Conservation (phyloP, 192 early-diverging fungal genomes). For the Phlyctochytrium arcticum region DNA sequence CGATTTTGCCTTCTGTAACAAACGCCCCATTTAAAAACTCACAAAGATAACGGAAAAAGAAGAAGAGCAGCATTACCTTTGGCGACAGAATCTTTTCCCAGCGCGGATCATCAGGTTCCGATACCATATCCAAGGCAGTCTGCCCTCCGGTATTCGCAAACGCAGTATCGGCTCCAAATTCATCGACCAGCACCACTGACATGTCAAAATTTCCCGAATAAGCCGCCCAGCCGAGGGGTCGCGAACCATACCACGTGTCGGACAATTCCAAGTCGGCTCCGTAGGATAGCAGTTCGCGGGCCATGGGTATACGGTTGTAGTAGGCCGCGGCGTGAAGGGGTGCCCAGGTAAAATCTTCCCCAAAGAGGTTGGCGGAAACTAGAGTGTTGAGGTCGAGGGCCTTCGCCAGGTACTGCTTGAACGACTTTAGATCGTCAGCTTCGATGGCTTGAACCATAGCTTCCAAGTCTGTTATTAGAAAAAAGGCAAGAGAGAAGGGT, state of each 20-base stretch:
- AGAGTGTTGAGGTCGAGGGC: slow-evolving; percentile 38
- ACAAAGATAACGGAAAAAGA: too few species aligned
- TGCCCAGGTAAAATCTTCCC: slow-evolving; percentile 72
- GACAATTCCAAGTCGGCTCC: slow-evolving; percentile 76
- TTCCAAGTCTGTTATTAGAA: slow-evolving; percentile 22
- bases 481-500: too few species aligned
- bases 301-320: slow-evolving; percentile 66
- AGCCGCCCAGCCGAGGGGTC: slow-evolving; percentile 88
- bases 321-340: slow-evolving; percentile 84
- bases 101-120: slow-evolving; percentile 51
- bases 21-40: too few species aligned
- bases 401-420: slow-evolving; percentile 22
- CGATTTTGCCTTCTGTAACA: too few species aligned
- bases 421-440: slow-evolving; percentile 26
- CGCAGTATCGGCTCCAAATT: slow-evolving; percentile 69
- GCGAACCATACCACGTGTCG: slow-evolving; percentile 80
- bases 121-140: slow-evolving; percentile 74
- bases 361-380: slow-evolving; percentile 40
- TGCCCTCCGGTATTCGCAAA: slow-evolving; percentile 75
- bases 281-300: slow-evolving; percentile 62
- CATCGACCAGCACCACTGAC: slow-evolving; percentile 68
- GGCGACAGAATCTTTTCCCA: slow-evolving; percentile 51
- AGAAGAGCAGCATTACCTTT: slow-evolving; percentile 2
- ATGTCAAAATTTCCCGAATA: slow-evolving; percentile 70
- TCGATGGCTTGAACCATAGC: slow-evolving; percentile 34